These are phyloP conservation scores for Daldinia bambusicola DNA, from an alignment of 495 filamentous ascomycete species.

Conservation along the genomic window DNA sequence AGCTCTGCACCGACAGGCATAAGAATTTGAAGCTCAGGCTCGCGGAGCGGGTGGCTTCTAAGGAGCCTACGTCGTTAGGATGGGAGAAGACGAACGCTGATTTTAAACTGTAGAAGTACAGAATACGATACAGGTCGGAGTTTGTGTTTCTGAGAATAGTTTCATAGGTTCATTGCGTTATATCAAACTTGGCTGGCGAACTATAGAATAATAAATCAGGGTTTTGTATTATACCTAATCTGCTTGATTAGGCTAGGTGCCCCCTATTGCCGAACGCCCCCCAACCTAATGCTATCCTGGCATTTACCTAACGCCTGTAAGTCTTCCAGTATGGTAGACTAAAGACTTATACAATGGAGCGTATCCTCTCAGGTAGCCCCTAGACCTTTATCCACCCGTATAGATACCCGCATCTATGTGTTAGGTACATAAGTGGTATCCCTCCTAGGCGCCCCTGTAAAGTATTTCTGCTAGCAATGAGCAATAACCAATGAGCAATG, in stretches of 20 bases:
- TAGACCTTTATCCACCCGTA: background rate
- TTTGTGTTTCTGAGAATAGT: background rate
- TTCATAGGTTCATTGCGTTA: background rate
- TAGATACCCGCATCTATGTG: background rate
- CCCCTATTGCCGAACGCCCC: too few species aligned
- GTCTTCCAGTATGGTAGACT: background rate
- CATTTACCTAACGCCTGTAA: background rate
- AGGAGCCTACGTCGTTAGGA: slow-evolving; percentile 51
- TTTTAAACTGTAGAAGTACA: slow-evolving; percentile 73
- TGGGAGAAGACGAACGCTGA: slow-evolving; percentile 77
- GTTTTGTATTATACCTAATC: background rate
- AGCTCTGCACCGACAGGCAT: slow-evolving; percentile 85
- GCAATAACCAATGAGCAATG: background rate
- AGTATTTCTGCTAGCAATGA: background rate
- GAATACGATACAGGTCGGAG: background rate
- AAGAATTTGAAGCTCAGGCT: slow-evolving; percentile 72
- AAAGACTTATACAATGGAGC: background rate
- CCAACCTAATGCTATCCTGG: background rate
- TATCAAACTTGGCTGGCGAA: background rate
- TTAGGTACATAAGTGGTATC: background rate
- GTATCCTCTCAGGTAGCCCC: background rate
- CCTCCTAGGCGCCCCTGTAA: background rate
- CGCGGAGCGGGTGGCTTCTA: slow-evolving; percentile 72
- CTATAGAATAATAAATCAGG: background rate
- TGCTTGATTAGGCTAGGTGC: background rate